phyloP scores from a whole-genome alignment of 169 alveolate species.

The Cryptosporidium ubiquitum region DNA sequence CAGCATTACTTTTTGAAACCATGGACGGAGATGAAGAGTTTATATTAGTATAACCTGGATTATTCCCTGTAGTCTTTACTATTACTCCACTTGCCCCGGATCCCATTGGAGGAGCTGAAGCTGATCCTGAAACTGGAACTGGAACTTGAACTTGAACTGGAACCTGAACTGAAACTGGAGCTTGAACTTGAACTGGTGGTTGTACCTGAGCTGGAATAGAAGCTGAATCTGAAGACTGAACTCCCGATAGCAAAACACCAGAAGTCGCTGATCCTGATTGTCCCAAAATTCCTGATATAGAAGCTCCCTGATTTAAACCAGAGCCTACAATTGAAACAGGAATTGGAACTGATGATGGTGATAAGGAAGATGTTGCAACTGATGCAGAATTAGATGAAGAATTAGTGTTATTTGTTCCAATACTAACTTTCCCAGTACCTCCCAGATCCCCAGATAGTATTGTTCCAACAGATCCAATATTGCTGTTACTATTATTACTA shows the following conservation, averaged over 20 bases:
- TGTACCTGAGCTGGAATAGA: not conserved
- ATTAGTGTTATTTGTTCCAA: not conserved
- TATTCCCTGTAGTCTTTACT: not conserved
- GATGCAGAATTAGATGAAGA: too few relatives aligned
- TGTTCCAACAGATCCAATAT: not conserved
- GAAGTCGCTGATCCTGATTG: too few relatives aligned
- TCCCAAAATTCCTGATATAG: too few relatives aligned
- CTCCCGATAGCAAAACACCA: not conserved
- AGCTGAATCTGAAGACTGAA: not conserved
- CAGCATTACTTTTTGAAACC: not conserved
- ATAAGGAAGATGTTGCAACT: too few relatives aligned
- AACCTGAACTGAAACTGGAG: too few relatives aligned
- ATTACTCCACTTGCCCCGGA: not conserved
- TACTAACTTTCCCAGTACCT: not conserved
- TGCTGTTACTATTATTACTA: not conserved
- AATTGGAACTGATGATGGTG: not conserved
- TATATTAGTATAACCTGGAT: not conserved
- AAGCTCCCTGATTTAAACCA: too few relatives aligned
- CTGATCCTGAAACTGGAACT: not conserved
- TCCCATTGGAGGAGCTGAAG: not conserved
- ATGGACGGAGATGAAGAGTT: constrained; percentile 1
- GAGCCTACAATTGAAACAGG: not conserved
- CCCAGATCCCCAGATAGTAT: not conserved
- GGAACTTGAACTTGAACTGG: not conserved
- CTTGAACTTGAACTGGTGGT: not conserved